Evolutionary conservation across 768 basidiomycete species (phyloP).

Genomic region (Phallus indusiatus): DNA sequence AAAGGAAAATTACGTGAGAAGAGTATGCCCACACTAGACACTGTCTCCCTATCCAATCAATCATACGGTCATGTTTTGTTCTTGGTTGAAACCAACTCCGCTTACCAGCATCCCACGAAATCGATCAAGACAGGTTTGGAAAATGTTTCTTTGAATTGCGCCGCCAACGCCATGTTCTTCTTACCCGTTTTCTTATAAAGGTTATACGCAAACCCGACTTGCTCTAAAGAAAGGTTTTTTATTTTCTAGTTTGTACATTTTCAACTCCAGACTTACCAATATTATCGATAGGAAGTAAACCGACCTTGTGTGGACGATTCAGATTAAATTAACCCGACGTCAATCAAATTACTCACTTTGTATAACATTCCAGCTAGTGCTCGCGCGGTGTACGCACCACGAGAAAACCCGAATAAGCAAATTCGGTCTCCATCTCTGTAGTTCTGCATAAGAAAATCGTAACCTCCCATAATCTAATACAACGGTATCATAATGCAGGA

Average conservation of each 20-base stretch:
- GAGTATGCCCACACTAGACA: constrained; percentile 66
- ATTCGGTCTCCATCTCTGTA: constrained; percentile 30
- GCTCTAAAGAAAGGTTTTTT: constrained; percentile 25
- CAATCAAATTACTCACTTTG: constrained; percentile 16
- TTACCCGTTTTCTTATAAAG: constrained; percentile 45
- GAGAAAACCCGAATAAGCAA: constrained; percentile 37
- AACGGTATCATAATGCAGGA: constrained; percentile 23
- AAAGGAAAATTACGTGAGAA: constrained; percentile 55
- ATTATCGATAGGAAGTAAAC: constrained; percentile 61
- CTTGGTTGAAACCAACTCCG: constrained; percentile 4
- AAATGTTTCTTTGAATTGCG: constrained; percentile 67
- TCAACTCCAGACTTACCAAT: constrained; percentile 13
- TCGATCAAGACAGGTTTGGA: constrained; percentile 58
- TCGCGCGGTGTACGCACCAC: constrained; percentile 34
- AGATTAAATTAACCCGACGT: neutral
- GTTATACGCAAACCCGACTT: constrained; percentile 67
- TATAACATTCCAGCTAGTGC: constrained; percentile 33
- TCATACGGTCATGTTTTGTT: constrained; percentile 2
- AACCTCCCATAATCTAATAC: constrained; percentile 24
- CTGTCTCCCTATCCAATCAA: constrained; percentile 60
- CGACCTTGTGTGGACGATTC: constrained; percentile 36
- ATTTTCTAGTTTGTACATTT: neutral
- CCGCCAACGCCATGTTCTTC: constrained; percentile 35
- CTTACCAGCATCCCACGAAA: constrained; percentile 72
- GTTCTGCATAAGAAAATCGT: constrained; percentile 32